Base-by-base conservation (phyloP, 768 basidiomycete genomes). In the Russula abietina region DNA sequence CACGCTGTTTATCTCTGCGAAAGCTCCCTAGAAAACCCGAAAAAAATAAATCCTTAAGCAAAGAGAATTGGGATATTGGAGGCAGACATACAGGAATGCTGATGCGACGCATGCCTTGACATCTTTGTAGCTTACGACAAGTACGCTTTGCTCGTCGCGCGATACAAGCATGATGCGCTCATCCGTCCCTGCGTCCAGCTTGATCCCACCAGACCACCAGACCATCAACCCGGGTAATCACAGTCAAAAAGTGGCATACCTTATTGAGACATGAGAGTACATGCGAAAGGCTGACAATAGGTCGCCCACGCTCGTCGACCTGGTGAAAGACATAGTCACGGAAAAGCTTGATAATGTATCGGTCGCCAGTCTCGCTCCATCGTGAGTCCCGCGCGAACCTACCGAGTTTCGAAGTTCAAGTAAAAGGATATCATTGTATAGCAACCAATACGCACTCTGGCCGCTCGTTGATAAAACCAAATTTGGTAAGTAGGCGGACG, bases 391-490 rank as follows among this genome's bases (percentile, higher is more conserved):
- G 87, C n/a, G 94, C 89, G 69, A 97, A 97, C 69, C 93, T 95
- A 60, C n/a, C 38, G n/a, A 28, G 11, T 49, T 36, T 17, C 26
- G 17, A 32, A 33, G 33, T 36, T 50, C 28, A 24, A 39, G 39
- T 36, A 17, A 19, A 48, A 49, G 38, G 59, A 43, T 22, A 46
- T 10, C 16, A 19, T 22, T 17, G 30, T 28, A n/a, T 10, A 45
- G 26, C 59, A 46, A 49, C 8, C 39, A 26, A 19, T 7, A 81
- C 91, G 59, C 71, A 98, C 93, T 98, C 97, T 3, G 97, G 96
- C n/a, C 97, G 82, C 71, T 99, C 97, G 72, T 98, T 98, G 77
- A 99, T 98, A 74, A 99, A 98, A 0, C 93, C 93, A 69, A 99
- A 88, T 76, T 98, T 99, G 73, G 87, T 87, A 64, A 98, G 76